Evolutionary conservation across 345 rosid species (phyloP).

Genomic region (Aquilaria malaccensis): DNA sequence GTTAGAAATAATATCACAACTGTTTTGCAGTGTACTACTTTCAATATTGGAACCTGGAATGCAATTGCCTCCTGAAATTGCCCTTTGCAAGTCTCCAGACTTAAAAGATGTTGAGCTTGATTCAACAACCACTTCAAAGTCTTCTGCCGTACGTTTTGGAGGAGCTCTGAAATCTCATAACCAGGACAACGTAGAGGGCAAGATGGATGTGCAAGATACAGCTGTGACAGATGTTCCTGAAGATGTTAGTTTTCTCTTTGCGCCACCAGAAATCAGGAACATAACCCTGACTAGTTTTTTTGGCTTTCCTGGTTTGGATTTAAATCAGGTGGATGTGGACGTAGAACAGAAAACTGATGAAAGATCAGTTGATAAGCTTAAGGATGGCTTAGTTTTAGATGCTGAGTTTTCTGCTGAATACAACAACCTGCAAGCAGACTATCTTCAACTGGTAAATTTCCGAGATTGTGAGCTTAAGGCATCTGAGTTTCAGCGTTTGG

Average conservation of each 20-base stretch:
- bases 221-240: conserved; percentile 36
- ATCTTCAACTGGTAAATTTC: conserved; percentile 48
- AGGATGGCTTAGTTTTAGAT: conserved; percentile 43
- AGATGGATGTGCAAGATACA: conserved; percentile 38
- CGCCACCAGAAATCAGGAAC: conserved; percentile 52
- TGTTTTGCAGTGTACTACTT: conserved; percentile 65
- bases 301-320: conserved; percentile 18
- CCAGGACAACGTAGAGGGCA: conserved; percentile 46
- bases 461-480: conserved; percentile 72
- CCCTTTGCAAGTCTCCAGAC: conserved; percentile 47
- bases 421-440: conserved; percentile 63
- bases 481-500: conserved; percentile 68
- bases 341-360: conserved; percentile 30
- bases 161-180: conserved; percentile 29
- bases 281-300: conserved; percentile 33
- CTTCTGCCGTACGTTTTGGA: conserved; percentile 19
- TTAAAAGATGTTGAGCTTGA: conserved; percentile 32
- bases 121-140: conserved; percentile 17
- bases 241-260: conserved; percentile 51
- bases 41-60: conserved; percentile 69
- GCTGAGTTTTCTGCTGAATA: conserved; percentile 44
- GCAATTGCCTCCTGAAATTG: conserved; percentile 73
- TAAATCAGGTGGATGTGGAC: conserved; percentile 25
- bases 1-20: conserved; percentile 5
- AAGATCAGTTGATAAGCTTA: conserved; percentile 23